phyloP scores from a whole-genome alignment of 2,329 filamentous ascomycete genomes.

The Metarhizium robertsii region DNA sequence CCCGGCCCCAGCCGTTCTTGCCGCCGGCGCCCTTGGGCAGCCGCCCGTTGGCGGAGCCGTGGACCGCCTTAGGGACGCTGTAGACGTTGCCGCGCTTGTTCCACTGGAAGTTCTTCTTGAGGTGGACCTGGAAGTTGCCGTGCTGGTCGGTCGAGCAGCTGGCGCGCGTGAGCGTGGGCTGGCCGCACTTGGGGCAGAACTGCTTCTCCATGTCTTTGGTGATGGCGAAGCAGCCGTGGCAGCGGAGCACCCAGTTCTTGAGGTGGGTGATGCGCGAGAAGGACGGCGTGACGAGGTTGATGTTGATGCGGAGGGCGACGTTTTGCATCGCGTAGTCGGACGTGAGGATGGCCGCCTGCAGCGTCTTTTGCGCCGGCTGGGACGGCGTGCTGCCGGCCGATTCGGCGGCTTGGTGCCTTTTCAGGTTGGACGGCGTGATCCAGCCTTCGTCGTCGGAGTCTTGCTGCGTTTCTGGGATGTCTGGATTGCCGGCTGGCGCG shows the following conservation, averaged over 20 bases:
- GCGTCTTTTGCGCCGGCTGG: constrained; percentile 47
- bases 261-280: constrained; percentile 75
- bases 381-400: constrained; percentile 34
- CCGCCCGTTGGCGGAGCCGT: constrained; percentile 73
- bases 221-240: constrained; percentile 85
- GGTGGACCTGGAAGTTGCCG: constrained; percentile 74
- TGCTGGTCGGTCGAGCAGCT: constrained; percentile 74
- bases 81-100: constrained; percentile 89
- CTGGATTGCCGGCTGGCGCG: constrained; percentile 2
- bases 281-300: constrained; percentile 73
- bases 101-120: constrained; percentile 94
- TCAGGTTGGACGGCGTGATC: constrained; percentile 92
- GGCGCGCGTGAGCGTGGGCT: constrained; percentile 74
- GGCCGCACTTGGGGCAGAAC: constrained; percentile 88
- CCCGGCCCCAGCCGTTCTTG: constrained; percentile 76
- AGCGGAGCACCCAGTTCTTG: constrained; percentile 83
- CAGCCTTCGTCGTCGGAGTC: constrained; percentile 58
- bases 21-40: constrained; percentile 60
- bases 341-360: constrained; percentile 86
- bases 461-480: constrained; percentile 10
- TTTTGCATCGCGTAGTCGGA: constrained; percentile 98
- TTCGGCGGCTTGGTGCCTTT: constrained; percentile 69
- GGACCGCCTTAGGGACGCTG: constrained; percentile 83
- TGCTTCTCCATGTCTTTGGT: constrained; percentile 79
- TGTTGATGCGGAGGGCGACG: constrained; percentile 86